phyloP scores from a whole-genome alignment of 164 flowering plant species.

The Echeveria elegans region DNA sequence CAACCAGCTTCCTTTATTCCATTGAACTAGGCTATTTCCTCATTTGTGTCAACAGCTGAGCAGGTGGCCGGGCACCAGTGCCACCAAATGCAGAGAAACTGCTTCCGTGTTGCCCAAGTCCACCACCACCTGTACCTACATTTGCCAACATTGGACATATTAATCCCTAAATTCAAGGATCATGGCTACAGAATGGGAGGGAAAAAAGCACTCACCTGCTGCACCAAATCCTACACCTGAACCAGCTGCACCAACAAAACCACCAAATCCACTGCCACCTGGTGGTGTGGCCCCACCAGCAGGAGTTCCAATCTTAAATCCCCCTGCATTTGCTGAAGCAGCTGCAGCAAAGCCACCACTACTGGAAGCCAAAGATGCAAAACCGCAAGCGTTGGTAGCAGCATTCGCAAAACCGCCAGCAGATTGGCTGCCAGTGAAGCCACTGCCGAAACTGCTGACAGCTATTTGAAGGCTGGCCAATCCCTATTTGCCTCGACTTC shows the following conservation, averaged over 20 bases:
- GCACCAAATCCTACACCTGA: slow-evolving; percentile 1
- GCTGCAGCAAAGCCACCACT: slow-evolving; percentile 29
- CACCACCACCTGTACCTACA: slow-evolving; percentile 1
- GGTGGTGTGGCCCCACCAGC: neutral
- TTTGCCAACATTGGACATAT: neutral
- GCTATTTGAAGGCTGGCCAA: slow-evolving; percentile 42
- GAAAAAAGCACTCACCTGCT: neutral
- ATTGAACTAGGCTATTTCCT: slow-evolving; percentile 34
- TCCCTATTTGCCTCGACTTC: slow-evolving; percentile 86
- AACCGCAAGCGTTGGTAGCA: slow-evolving; percentile 21
- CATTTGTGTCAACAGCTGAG: slow-evolving; percentile 73
- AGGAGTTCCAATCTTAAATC: neutral
- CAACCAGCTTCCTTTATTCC: neutral
- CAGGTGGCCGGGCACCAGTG: slow-evolving; percentile 37
- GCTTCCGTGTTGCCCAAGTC: slow-evolving; percentile 10
- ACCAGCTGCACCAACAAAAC: slow-evolving; percentile 4
- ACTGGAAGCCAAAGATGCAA: slow-evolving; percentile 17
- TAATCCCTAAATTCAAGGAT: neutral
- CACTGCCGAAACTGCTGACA: slow-evolving; percentile 38
- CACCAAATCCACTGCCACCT: slow-evolving; percentile 8
- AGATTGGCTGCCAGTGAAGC: slow-evolving; percentile 16
- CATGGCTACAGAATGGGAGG: neutral
- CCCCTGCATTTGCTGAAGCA: slow-evolving; percentile 25
- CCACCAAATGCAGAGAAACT: slow-evolving; percentile 61
- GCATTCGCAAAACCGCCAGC: slow-evolving; percentile 24